A percentile compares a stretch with the other conserved stretches of the same genome.
These are phyloP conservation scores for Candida labiduridarum DNA, from an alignment of 1,139 yeast species.

Conservation along the genomic window DNA sequence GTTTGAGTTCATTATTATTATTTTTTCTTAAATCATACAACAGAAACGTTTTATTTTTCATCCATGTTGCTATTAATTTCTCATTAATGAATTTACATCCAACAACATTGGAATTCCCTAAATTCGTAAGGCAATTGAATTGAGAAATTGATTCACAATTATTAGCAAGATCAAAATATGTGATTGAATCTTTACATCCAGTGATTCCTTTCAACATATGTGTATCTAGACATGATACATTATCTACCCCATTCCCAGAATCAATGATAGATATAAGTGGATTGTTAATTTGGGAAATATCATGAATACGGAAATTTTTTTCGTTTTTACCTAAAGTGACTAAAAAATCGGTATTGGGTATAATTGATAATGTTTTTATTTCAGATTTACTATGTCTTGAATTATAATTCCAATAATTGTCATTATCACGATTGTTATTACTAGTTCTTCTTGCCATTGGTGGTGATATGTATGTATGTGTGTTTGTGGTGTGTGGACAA, in stretches of 20 bases:
- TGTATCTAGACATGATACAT: background rate
- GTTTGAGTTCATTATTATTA: background rate
- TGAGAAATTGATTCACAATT: background rate
- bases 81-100: conserved; percentile 1
- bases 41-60: background rate
- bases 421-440: background rate
- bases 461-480: too few relatives aligned
- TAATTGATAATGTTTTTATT: background rate
- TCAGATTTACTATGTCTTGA: background rate
- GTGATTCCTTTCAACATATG: background rate
- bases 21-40: background rate
- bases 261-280: background rate
- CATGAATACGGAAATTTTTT: background rate
- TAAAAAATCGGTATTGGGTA: background rate
- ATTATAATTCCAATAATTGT: background rate
- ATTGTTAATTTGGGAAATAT: background rate
- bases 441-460: background rate
- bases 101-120: background rate
- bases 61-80: background rate
- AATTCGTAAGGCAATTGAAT: background rate
- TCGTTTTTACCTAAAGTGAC: background rate
- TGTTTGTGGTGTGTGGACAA: too few relatives aligned
- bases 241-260: background rate
- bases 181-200: background rate
- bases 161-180: background rate